Evolutionary conservation across 352 stramenopile genomes (phyloP).

Genomic region (Pythium grandisporangium): DNA sequence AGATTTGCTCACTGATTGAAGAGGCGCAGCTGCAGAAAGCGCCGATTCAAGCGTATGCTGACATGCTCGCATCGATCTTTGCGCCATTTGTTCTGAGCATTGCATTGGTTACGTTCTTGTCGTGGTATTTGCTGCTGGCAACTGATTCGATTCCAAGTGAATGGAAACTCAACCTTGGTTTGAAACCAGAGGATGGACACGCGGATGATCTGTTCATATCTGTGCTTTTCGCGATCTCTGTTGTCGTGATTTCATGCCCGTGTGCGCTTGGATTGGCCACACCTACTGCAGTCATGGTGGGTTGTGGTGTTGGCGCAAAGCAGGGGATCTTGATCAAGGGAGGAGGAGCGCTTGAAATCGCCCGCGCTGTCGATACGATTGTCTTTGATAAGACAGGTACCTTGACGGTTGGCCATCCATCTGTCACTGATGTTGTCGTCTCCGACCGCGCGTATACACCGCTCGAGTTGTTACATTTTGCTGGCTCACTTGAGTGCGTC

Average conservation of each 20-base stretch:
- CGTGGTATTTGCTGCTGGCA: constrained; percentile 40
- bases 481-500: constrained; percentile 66
- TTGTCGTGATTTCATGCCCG: constrained; percentile 84
- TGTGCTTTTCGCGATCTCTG: constrained; percentile 80
- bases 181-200: constrained; percentile 38
- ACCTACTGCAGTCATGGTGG: constrained; percentile 84
- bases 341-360: constrained; percentile 66
- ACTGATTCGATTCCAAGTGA: constrained; percentile 37
- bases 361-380: constrained; percentile 76
- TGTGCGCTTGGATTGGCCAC: constrained; percentile 80
- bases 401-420: constrained; percentile 78
- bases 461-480: constrained; percentile 72
- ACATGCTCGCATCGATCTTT: constrained; percentile 55
- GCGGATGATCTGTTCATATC: constrained; percentile 62
- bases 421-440: constrained; percentile 70
- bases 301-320: constrained; percentile 78
- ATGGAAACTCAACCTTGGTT: constrained; percentile 38
- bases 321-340: constrained; percentile 88
- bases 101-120: constrained; percentile 50
- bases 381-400: constrained; percentile 95
- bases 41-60: constrained; percentile 82
- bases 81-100: constrained; percentile 54
- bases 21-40: constrained; percentile 83
- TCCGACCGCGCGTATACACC: constrained; percentile 50
- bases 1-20: constrained; percentile 81